These are phyloP conservation scores for Pisolithus orientalis DNA, from an alignment of 768 basidiomycete genomes.

Conservation along the genomic window DNA sequence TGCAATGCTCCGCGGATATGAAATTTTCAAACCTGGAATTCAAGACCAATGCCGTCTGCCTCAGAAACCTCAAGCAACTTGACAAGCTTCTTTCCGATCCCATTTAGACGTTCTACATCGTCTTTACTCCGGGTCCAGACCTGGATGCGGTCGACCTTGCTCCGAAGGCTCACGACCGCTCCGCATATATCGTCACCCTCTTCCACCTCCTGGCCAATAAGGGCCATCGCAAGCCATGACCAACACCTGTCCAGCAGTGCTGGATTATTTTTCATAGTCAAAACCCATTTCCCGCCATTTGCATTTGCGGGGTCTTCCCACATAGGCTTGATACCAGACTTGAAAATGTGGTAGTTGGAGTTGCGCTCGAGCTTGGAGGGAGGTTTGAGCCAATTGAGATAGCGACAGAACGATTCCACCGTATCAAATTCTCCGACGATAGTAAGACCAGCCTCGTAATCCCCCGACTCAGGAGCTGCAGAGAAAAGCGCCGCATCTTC, in stretches of 20 bases:
- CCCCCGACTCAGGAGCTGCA: conserved; percentile 55
- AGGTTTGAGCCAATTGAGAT: conserved; percentile 92
- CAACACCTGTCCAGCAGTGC: conserved; percentile 79
- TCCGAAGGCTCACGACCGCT: conserved; percentile 80
- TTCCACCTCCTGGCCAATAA: conserved; percentile 74
- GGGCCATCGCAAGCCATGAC: conserved; percentile 86
- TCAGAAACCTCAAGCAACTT: conserved; percentile 82
- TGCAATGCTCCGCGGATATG: neutral
- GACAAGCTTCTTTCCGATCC: conserved; percentile 76
- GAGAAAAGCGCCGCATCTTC: conserved; percentile 26
- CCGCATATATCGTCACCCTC: conserved; percentile 74
- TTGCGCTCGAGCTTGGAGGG: conserved; percentile 85
- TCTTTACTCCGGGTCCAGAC: conserved; percentile 86
- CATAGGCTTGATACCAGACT: conserved; percentile 92
- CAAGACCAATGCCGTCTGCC: conserved; percentile 76
- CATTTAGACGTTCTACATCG: conserved; percentile 79
- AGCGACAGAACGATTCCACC: conserved; percentile 85
- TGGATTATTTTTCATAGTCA: conserved; percentile 86
- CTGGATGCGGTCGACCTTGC: conserved; percentile 87
- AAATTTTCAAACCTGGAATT: conserved; percentile 68
- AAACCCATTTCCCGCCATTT: conserved; percentile 90
- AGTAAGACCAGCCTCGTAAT: conserved; percentile 82
- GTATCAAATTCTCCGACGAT: conserved; percentile 88
- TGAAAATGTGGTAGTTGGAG: conserved; percentile 95
- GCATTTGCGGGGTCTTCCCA: conserved; percentile 95